phyloP scores from a whole-genome alignment of 257 asterid genomes.

The Verbena officinalis region DNA sequence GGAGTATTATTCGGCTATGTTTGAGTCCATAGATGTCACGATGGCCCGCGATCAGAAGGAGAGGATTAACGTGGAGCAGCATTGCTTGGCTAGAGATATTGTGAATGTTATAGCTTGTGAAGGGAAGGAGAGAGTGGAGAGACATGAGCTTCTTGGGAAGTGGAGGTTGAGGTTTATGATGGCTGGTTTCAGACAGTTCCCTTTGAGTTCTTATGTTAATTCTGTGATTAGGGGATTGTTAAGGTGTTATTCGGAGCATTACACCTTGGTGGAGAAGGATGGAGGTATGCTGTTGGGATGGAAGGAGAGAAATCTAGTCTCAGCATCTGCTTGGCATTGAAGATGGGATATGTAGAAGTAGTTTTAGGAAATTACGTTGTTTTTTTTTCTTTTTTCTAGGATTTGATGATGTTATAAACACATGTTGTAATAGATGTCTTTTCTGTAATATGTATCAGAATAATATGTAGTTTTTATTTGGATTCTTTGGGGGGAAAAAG shows the following conservation, averaged over 20 bases:
- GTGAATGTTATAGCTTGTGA: constrained; percentile 95
- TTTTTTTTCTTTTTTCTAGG: constrained; percentile 11
- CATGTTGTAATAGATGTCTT: neutral
- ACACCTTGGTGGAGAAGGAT: constrained; percentile 75
- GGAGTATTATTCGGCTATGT: constrained; percentile 79
- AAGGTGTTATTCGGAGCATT: constrained; percentile 73
- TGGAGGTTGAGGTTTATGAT: constrained; percentile 79
- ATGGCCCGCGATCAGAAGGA: constrained; percentile 77
- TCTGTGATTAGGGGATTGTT: constrained; percentile 73
- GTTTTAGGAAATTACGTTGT: neutral
- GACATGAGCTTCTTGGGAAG: constrained; percentile 90
- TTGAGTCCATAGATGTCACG: constrained; percentile 81
- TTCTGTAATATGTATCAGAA: neutral
- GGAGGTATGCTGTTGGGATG: constrained; percentile 88
- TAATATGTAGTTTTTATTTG: neutral
- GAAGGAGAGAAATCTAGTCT: constrained; percentile 79
- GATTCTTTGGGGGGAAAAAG: neutral
- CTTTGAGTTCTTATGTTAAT: constrained; percentile 74
- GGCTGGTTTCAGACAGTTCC: constrained; percentile 83
- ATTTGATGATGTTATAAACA: constrained; percentile 2
- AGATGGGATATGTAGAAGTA: neutral
- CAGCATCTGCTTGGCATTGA: constrained; percentile 93
- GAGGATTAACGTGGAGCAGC: constrained; percentile 87
- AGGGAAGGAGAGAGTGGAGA: constrained; percentile 84
- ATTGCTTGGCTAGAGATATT: constrained; percentile 85